Evolutionary conservation across 345 rosid species (phyloP), one percentile per base, ranked within the genome.

Genomic region (Bruguiera gymnorhiza): DNA sequence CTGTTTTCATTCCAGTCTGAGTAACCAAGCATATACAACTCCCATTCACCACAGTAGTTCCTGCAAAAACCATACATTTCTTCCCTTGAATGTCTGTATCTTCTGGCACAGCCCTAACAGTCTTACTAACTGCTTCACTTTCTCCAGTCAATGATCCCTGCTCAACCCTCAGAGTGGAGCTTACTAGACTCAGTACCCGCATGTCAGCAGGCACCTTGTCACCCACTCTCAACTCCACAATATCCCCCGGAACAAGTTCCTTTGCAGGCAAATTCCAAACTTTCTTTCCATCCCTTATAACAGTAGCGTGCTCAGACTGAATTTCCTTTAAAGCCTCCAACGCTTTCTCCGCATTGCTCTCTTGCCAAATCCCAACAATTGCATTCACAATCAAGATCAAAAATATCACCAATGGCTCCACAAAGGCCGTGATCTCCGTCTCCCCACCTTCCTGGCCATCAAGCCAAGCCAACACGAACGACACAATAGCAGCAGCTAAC

Each of bases 131-230:
- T 1, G 98, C 94, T 70, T 91, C 97, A 65, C 92, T 86, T 86
- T 93, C 98, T 66, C 99, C 99, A 0, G 97, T 92, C 76, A 95
- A 81, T 0, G 99, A 95, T 5, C 97, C 91, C 73, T 93, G 95
- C 84, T 91, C 98, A 50, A 89, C 53, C 74, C 97, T 86, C 29
- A 91, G 63, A 0, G 97, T 91, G 4, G 98, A 93, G 84, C 96
- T 91, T 68, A 85, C 76, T 79, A 86, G 76, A 63, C 73, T 76
- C 81, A 88, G 39, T 39, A 85, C 80, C 65, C 96, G 81, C 98
- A 91, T 89, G 85, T 93, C 96, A 0, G 98, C 96, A 69, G 98
- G 92, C 24, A 88, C 91, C 78, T 93, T 93, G 77, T 93, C 96
- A 63, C 98, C 98, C 48, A 91, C 97, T 70, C 82, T 78, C 52